A percentile compares a stretch with the other conserved stretches of the same genome.
phyloP scores from a whole-genome alignment of 805 yeast species.

The Cyberlindnera maritima region DNA sequence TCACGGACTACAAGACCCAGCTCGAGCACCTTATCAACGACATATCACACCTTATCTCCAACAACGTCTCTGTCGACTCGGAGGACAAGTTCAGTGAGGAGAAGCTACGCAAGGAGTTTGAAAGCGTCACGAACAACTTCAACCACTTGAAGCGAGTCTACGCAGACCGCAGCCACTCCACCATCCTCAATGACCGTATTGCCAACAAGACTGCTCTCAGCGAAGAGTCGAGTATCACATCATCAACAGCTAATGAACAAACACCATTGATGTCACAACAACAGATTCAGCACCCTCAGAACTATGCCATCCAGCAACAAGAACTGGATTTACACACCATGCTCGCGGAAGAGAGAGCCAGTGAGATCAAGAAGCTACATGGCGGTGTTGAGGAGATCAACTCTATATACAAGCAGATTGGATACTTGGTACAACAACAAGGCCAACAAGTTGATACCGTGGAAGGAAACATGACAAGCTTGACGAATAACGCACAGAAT shows the following conservation, averaged over 20 bases:
- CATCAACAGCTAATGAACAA: conserved; percentile 11
- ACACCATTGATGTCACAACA: conserved; percentile 22
- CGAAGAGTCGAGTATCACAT: conserved; percentile 18
- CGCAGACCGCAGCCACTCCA: conserved; percentile 45
- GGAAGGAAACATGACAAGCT: conserved; percentile 69
- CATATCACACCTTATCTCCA: conserved; percentile 23
- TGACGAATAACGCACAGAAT: conserved; percentile 61
- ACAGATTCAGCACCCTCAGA: conserved; percentile 33
- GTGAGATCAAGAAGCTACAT: conserved; percentile 68
- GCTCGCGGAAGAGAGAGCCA: conserved; percentile 68
- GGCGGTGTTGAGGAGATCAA: conserved; percentile 83
- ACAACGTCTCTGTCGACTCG: conserved; percentile 10
- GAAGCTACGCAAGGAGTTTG: conserved; percentile 55
- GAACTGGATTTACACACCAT: conserved; percentile 63
- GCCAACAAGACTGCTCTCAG: conserved; percentile 19
- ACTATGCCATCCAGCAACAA: conserved; percentile 38
- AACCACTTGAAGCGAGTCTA: conserved; percentile 43
- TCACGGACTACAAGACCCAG: conserved; percentile 29
- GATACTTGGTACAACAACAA: conserved; percentile 76
- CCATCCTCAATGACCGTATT: conserved; percentile 32
- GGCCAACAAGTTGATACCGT: conserved; percentile 82
- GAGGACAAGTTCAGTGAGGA: conserved; percentile 29
- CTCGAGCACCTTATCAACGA: conserved; percentile 33
- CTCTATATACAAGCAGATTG: conserved; percentile 78
- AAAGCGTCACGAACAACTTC: conserved; percentile 46